Conservation (phyloP, 2,329 filamentous ascomycete species). For the Daldinia sp. region DNA sequence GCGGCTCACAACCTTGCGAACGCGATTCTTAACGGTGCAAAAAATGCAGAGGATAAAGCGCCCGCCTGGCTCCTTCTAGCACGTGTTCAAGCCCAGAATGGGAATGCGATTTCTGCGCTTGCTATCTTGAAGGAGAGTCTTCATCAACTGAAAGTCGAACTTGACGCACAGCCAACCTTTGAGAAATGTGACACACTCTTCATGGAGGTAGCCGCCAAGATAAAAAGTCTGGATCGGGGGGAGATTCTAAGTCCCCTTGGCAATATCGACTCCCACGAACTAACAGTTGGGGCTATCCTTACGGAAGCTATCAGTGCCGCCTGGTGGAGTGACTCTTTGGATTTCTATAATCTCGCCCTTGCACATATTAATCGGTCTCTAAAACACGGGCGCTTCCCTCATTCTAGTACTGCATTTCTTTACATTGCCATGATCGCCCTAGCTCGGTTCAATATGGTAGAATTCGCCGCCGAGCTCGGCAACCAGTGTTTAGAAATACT, state of each 20-base stretch:
- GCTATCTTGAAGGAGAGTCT: constrained; percentile 78
- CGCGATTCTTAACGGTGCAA: constrained; percentile 77
- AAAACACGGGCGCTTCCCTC: constrained; percentile 72
- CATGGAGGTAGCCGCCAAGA: constrained; percentile 68
- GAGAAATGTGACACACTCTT: constrained; percentile 84
- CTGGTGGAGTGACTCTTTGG: constrained; percentile 78
- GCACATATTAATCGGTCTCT: constrained; percentile 76
- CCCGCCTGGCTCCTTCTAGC: constrained; percentile 87
- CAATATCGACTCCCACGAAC: constrained; percentile 65
- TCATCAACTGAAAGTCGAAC: constrained; percentile 72
- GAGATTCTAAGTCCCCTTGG: constrained; percentile 59
- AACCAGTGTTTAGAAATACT: constrained; percentile 73
- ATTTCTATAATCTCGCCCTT: constrained; percentile 79
- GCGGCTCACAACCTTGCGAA: constrained; percentile 76
- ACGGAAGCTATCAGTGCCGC: constrained; percentile 77
- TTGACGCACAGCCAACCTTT: constrained; percentile 75
- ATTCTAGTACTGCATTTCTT: constrained; percentile 76
- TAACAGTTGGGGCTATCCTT: constrained; percentile 76
- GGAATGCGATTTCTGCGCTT: constrained; percentile 78
- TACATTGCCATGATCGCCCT: constrained; percentile 76
- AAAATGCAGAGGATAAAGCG: constrained; percentile 81
- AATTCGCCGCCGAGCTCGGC: constrained; percentile 75
- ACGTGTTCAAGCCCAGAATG: constrained; percentile 79
- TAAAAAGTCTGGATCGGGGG: constrained; percentile 68
- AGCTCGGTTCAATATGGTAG: constrained; percentile 76